Conservation (phyloP, 306 rosid species). For the Vigna reflexopilosa region DNA sequence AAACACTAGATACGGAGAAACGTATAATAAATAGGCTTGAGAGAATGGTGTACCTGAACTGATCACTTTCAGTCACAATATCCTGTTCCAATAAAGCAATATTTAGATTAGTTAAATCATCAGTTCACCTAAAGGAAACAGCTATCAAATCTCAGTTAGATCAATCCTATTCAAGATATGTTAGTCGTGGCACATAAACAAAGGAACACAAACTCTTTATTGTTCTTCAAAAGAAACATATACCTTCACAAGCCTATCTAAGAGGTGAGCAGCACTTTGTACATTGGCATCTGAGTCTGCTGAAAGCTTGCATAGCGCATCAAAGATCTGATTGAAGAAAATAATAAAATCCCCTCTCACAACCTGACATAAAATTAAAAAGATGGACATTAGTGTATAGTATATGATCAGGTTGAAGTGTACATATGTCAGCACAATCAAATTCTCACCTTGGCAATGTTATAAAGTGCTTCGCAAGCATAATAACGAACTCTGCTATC, state of each 20-base stretch:
- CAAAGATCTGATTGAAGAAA: constrained; percentile 97
- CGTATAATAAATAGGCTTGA: constrained; percentile 29
- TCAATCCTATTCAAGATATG: constrained; percentile 33
- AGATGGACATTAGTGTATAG: constrained; percentile 45
- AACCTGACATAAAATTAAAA: constrained; percentile 67
- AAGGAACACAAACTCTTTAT: constrained; percentile 17
- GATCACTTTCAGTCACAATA: constrained; percentile 98
- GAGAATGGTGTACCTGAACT: constrained; percentile 82
- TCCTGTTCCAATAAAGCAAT: constrained; percentile 74
- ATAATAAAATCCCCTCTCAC: constrained; percentile 97
- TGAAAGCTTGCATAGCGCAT: constrained; percentile 97
- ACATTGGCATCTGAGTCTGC: constrained; percentile 96
- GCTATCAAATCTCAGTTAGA: constrained; percentile 33
- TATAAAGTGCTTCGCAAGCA: constrained; percentile 97
- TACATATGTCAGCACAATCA: constrained; percentile 39
- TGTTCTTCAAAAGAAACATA: constrained; percentile 28
- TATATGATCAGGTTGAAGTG: constrained; percentile 34
- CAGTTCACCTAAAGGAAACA: constrained; percentile 38
- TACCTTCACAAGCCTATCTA: constrained; percentile 99
- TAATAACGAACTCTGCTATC: constrained; percentile 99
- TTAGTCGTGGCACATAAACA: constrained; percentile 1
- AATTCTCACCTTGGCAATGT: constrained; percentile 91
- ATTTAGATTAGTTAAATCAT: constrained; percentile 38
- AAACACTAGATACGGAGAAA: constrained; percentile 38
- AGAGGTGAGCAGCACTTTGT: constrained; percentile 98